Base-by-base conservation (phyloP, 108 stramenopile genomes). In the Aurantiochytrium sp. region DNA sequence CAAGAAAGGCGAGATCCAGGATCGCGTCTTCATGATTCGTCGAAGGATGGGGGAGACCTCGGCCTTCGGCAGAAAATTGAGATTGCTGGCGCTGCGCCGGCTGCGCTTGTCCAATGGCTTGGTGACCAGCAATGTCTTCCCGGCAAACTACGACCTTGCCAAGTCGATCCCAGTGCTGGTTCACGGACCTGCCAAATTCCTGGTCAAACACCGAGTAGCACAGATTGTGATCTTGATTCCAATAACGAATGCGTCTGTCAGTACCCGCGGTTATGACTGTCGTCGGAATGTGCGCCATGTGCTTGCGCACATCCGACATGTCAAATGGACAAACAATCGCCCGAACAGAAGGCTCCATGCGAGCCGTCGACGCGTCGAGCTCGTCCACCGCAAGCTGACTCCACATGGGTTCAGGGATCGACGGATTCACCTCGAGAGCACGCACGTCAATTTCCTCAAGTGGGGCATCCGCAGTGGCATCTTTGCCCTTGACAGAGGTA, bases 151-250 rank as follows among this genome's bases (percentile, higher is more conserved):
- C 45, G 1, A 83, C 76, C 28, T 83, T 83, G n/a, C 76, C 76
- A 35, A 83, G 19, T 23, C 43, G 12, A 45, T 83, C 76, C 76
- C 76, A 83, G 1, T 53, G 49, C 76, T 83, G 76, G 16, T 83
- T 47, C 14, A 53, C 51, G 12, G 49, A 47, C 49, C n/a, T 53
- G 76, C 76, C 76, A 83, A 83, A 83, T 23, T 83, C 76, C 51
- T 83, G 76, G 76, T 83, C 76, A 53, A 83, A 83, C 8, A 83
- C 49, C 25, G 76, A 83, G 76, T 83, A 83, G 51, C 49, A 83
- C 18, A 28, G 6, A 12, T 43, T 25, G 19, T 12, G 45, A 23
- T 83, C 76, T 0, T 12, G 51, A 35, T 83, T 43, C 76, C 76
- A 83, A 45, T 83, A 83, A 6, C 76, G 45, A 28, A 83, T 83